These are phyloP conservation scores for Claviceps pazoutovae DNA, from an alignment of 2,329 filamentous ascomycete species.

Conservation along the genomic window DNA sequence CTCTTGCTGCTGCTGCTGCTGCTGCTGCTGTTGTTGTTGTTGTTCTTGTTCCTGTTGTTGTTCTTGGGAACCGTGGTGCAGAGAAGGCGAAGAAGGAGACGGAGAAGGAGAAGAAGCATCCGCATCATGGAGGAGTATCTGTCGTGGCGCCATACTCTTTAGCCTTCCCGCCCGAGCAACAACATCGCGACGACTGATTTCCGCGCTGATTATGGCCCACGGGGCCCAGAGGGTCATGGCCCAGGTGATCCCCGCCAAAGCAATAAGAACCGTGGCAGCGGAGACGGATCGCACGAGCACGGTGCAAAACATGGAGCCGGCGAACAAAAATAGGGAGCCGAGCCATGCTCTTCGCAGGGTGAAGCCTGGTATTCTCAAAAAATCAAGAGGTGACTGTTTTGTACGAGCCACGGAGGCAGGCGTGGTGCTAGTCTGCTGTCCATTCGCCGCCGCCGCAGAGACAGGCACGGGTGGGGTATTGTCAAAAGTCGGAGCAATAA, in stretches of 20 bases:
- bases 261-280: conserved; percentile 63
- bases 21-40: neutral
- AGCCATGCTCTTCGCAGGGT: conserved; percentile 86
- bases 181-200: conserved; percentile 73
- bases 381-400: conserved; percentile 37
- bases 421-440: neutral
- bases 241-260: conserved; percentile 79
- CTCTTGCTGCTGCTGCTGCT: neutral
- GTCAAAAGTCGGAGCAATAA: conserved; percentile 71
- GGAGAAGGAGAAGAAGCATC: neutral
- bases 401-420: conserved; percentile 2
- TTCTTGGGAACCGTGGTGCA: neutral
- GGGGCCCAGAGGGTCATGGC: conserved; percentile 88
- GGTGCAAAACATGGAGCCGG: conserved; percentile 67
- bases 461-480: conserved; percentile 14
- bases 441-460: neutral
- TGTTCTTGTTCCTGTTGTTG: neutral
- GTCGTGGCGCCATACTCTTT: conserved; percentile 9
- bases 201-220: conserved; percentile 86
- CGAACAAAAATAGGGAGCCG: conserved; percentile 70
- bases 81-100: neutral
- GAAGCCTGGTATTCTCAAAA: conserved; percentile 64
- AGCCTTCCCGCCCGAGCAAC: conserved; percentile 26
- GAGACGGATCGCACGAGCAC: conserved; percentile 60
- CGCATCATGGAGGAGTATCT: neutral